Percentiles rank a stretch among this genome's conserved stretches.
Conservation (phyloP, 345 rosid species). For the Citrus sp. region DNA sequence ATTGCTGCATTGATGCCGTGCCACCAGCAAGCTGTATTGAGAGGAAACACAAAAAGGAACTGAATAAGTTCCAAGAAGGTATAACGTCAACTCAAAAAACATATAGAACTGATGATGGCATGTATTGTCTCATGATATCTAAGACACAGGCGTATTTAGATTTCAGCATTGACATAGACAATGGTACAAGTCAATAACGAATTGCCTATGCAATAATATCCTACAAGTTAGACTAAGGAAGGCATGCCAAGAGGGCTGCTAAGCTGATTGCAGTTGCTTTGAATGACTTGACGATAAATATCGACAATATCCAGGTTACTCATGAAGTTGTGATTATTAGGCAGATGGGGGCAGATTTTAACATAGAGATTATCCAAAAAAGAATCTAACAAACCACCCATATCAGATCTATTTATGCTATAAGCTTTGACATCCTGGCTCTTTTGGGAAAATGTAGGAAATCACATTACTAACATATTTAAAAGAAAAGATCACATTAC, state of each 20-base stretch:
- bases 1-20: slow-evolving; percentile 97
- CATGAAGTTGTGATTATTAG: neutral
- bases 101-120: neutral
- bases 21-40: slow-evolving; percentile 92
- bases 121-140: neutral
- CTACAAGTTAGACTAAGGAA: neutral
- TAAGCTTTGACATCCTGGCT: neutral
- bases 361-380: neutral
- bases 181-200: neutral
- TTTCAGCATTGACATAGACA: neutral
- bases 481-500: neutral
- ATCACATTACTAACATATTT: neutral
- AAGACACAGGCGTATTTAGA: neutral
- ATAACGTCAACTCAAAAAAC: neutral
- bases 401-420: neutral
- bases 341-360: neutral
- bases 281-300: neutral
- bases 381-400: neutral
- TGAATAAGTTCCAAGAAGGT: neutral
- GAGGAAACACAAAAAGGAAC: slow-evolving; percentile 6
- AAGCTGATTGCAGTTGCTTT: neutral
- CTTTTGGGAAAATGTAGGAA: neutral
- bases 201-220: neutral
- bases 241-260: neutral
- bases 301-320: neutral